phyloP scores from a whole-genome alignment of 1,284 basidiomycete genomes.

The Puccinia polysora region DNA sequence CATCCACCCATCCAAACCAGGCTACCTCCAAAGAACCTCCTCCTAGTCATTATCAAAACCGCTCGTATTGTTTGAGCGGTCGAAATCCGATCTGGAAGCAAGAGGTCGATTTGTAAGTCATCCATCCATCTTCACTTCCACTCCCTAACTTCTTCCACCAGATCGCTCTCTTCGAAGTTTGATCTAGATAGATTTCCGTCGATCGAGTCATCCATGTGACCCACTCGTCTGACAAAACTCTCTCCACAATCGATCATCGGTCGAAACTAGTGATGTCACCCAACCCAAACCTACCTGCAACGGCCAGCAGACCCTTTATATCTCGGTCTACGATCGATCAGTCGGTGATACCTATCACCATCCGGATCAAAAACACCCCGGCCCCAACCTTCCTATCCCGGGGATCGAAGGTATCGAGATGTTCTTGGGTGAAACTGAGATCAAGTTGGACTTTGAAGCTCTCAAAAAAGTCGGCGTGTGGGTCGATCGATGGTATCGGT shows the following conservation, averaged over 20 bases:
- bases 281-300: constrained; percentile 16
- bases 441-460: constrained; percentile 81
- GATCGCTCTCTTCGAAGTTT: too few species aligned
- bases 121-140: background rate
- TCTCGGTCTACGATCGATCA: constrained; percentile 43
- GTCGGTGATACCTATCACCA: constrained; percentile 24
- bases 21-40: background rate
- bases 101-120: constrained; percentile 71
- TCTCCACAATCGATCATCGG: background rate
- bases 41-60: constrained; percentile 8
- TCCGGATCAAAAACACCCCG: background rate
- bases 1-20: background rate
- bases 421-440: constrained; percentile 85
- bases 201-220: background rate
- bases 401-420: constrained; percentile 64
- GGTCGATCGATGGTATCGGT: constrained; percentile 93
- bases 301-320: constrained; percentile 26
- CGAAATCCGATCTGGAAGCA: constrained; percentile 98
- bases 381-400: background rate
- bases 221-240: too few species aligned
- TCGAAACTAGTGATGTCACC: constrained; percentile 30
- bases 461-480: constrained; percentile 58
- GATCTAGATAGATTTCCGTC: too few species aligned
- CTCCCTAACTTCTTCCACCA: too few species aligned
- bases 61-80: constrained; percentile 51